Percentiles rank a stretch among this genome's conserved stretches.
Evolutionary conservation across 352 stramenopile species (phyloP).

Genomic region (Pythium rhizo-oryzae): DNA sequence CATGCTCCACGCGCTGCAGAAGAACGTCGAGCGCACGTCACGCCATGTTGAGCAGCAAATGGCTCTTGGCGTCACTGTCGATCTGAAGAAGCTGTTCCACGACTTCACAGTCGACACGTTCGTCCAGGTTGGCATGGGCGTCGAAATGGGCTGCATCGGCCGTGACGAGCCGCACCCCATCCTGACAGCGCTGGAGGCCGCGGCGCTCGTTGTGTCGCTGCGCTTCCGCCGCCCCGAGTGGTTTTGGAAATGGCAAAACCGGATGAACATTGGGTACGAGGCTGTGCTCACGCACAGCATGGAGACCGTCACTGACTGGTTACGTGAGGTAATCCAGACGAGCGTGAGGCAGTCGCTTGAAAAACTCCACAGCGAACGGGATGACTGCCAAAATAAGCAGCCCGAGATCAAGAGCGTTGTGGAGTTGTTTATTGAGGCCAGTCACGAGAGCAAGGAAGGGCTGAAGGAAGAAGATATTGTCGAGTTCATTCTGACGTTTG

Average conservation of each 20-base stretch:
- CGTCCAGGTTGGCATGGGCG: constrained; percentile 46
- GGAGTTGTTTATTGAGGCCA: neutral
- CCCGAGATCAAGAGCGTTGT: too few relatives aligned
- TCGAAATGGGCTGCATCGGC: constrained; percentile 45
- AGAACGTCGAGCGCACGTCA: too few relatives aligned
- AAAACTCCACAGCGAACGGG: too few relatives aligned
- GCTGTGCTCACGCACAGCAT: neutral
- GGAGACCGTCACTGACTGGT: neutral
- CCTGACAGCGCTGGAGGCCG: constrained; percentile 41
- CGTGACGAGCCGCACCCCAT: constrained; percentile 42
- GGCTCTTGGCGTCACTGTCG: neutral
- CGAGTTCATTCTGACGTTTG: too few relatives aligned
- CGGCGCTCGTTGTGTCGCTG: constrained; percentile 33
- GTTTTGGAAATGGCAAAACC: constrained; percentile 55
- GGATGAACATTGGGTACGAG: constrained; percentile 34
- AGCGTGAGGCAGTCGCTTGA: neutral
- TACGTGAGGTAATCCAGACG: neutral
- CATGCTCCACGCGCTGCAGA: too few relatives aligned
- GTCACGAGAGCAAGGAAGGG: neutral
- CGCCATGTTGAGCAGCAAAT: too few relatives aligned
- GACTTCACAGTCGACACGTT: constrained; percentile 59
- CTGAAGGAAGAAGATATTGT: too few relatives aligned
- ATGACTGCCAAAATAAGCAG: too few relatives aligned
- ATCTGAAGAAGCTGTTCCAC: constrained; percentile 39
- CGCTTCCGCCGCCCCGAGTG: constrained; percentile 49